phyloP scores from a whole-genome alignment of 495 filamentous ascomycete species.

The Hypoxylon intermedium region DNA sequence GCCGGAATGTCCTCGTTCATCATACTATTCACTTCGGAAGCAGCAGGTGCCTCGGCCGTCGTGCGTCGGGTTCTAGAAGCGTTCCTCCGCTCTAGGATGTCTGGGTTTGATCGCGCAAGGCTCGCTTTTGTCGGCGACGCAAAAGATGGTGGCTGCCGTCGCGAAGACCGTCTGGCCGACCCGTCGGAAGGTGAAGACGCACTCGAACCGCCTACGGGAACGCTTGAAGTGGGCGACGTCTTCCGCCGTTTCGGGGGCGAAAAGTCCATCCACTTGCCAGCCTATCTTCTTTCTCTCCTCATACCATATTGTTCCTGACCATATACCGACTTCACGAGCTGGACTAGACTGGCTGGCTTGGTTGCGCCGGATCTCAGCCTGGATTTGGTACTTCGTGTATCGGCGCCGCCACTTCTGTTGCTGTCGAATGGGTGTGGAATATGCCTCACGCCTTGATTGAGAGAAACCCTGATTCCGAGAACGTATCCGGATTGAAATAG shows the following conservation, averaged over 20 bases:
- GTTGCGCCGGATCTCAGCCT: neutral
- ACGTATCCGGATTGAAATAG: too few relatives aligned
- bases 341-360: neutral
- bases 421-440: too few relatives aligned
- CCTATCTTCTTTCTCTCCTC: conserved; percentile 8
- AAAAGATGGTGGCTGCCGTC: conserved; percentile 61
- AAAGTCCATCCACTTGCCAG: conserved; percentile 52
- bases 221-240: conserved; percentile 55
- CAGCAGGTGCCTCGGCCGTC: conserved; percentile 33
- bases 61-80: conserved; percentile 46
- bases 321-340: conserved; percentile 13
- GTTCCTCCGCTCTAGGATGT: conserved; percentile 58
- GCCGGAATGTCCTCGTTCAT: conserved; percentile 1
- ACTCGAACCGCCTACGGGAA: conserved; percentile 24
- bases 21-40: conserved; percentile 24
- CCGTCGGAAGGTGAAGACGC: conserved; percentile 35
- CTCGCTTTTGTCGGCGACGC: conserved; percentile 71
- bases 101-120: conserved; percentile 68
- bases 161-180: conserved; percentile 23
- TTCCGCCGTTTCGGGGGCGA: conserved; percentile 70
- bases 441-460: too few relatives aligned
- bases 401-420: too few relatives aligned
- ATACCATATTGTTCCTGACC: conserved; percentile 18
- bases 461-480: too few relatives aligned
- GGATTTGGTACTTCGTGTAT: too few relatives aligned